Base-by-base conservation (phyloP, 192 early-diverging fungal species). In the Entophlyctis luteolus region DNA sequence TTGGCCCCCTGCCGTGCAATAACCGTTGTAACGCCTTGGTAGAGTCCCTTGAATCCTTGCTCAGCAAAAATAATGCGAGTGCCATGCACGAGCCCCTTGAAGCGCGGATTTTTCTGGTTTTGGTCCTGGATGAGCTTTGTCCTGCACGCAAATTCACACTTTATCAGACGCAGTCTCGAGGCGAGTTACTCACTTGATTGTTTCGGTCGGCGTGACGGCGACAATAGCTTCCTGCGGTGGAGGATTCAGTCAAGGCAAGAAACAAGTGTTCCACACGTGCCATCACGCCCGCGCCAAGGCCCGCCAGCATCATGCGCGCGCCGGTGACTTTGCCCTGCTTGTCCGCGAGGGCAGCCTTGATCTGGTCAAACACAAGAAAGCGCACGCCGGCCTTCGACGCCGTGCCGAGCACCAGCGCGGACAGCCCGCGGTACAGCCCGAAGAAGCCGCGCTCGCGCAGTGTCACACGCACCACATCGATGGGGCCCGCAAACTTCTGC, bases 1-100 rank as follows among this genome's bases (percentile, higher is more conserved):
- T 97, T 97, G 20, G 96, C 96, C 25, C 93, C 94, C 75, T 99
- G 96, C 29, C 94, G 82, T 34, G 90, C 89, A 85, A 99, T 89
- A 2, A 96, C 96, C 1, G 96, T 88, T 8, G 86, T 85, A 12
- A 96, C 77, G 2, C 96, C 96, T 3, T 94, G 84, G 73, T 95
- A 99, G 49, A 97, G 82, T 3, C 94, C 94, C 32, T 75, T 71
- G 16, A 93, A 25, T 6, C 94, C 94, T 35, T 91, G 90, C 33
- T 79, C 78, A 3, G 77, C 76, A 16, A 94, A 67, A 35, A 93
- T 90, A 1, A 72, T 70, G 1, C 56, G 66, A 3, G 86, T 79
- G 70, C 93, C 94, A 65, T 96, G 91, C 0, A 86, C 71, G 4
- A 93, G 79, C 3, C 96, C 94, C 4, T 79, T 76, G 77, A 91